A percentile compares a stretch with the other conserved stretches of the same genome.
Conservation (phyloP, 331 rosid species). For the Malus hybrid region DNA sequence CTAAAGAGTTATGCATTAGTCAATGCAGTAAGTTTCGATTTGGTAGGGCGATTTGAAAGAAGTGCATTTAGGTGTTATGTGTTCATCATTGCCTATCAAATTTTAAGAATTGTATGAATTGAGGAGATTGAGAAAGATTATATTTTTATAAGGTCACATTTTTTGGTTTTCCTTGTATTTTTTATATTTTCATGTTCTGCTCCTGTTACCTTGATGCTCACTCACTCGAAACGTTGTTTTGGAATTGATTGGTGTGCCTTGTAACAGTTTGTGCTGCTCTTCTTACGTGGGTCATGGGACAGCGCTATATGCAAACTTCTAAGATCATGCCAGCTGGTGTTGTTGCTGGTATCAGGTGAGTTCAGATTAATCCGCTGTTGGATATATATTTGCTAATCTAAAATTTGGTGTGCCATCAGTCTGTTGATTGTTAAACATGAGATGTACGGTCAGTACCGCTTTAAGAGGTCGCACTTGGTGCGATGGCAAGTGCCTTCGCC, state of each 20-base stretch:
- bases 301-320: slow-evolving; percentile 62
- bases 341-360: slow-evolving; percentile 75
- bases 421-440: neutral
- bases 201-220: neutral
- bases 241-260: slow-evolving; percentile 8
- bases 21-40: neutral
- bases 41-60: neutral
- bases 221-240: neutral
- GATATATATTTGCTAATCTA: neutral
- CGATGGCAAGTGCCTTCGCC: no score
- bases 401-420: neutral
- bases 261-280: slow-evolving; percentile 55
- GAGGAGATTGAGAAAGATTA: neutral
- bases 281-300: slow-evolving; percentile 73
- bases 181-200: neutral
- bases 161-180: neutral
- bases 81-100: neutral
- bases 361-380: neutral
- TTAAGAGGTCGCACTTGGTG: no score
- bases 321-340: slow-evolving; percentile 89
- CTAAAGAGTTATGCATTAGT: neutral
- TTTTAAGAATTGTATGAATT: neutral
- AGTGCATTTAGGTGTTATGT: neutral
- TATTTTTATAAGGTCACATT: neutral
- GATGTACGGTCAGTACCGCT: no score